Conservation (phyloP, 768 basidiomycete genomes). For the Tulasnella sp. region DNA sequence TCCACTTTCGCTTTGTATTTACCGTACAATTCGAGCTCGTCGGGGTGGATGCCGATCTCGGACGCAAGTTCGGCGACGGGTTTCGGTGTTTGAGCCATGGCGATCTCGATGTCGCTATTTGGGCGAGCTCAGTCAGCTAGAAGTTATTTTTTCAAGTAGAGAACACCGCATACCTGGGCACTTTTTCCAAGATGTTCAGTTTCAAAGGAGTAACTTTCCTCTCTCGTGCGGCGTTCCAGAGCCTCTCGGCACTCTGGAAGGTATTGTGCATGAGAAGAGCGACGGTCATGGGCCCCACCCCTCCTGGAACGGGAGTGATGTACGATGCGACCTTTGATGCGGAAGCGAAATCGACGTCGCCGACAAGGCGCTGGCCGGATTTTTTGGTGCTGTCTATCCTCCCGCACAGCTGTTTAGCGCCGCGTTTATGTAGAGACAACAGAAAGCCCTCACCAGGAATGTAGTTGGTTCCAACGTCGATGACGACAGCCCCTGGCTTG, state of each 20-base stretch:
- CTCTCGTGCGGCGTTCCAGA: constrained; percentile 55
- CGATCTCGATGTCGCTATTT: constrained; percentile 79
- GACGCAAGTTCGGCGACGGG: constrained; percentile 69
- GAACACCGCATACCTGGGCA: constrained; percentile 44
- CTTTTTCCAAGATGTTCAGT: constrained; percentile 68
- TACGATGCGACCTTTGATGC: constrained; percentile 70
- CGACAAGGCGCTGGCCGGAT: constrained; percentile 88
- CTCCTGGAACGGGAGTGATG: constrained; percentile 97
- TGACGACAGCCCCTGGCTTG: constrained; percentile 88
- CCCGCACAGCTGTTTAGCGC: not conserved
- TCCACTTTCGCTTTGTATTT: constrained; percentile 97
- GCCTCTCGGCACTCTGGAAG: constrained; percentile 66
- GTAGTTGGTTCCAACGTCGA: constrained; percentile 98
- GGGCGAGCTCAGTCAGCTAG: not conserved
- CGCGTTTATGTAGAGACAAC: not conserved
- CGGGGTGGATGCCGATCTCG: constrained; percentile 76
- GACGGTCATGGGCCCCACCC: constrained; percentile 99
- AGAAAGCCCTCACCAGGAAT: constrained; percentile 51
- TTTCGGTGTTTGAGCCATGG: constrained; percentile 89
- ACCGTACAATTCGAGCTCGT: constrained; percentile 89
- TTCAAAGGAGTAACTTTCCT: constrained; percentile 68
- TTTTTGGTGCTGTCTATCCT: constrained; percentile 74
- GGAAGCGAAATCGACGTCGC: constrained; percentile 80
- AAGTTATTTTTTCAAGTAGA: not conserved
- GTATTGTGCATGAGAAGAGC: constrained; percentile 97